Evolutionary conservation across 441 rosid genomes (phyloP).

Genomic region (Corymbia calophylla): DNA sequence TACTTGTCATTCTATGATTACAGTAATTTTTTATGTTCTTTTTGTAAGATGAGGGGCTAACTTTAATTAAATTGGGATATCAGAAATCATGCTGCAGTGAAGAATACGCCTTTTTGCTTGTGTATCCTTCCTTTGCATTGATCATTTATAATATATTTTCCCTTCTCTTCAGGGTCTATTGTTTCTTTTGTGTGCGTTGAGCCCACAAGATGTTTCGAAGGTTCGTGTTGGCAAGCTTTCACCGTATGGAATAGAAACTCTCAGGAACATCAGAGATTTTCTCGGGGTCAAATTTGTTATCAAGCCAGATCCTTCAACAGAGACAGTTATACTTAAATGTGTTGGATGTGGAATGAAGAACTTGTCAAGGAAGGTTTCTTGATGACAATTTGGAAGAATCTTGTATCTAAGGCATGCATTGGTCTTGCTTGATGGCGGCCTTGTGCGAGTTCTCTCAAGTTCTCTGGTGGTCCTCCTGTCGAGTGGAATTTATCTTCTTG

Average conservation of each 20-base stretch:
- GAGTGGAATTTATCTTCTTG: background rate
- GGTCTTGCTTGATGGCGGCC: background rate
- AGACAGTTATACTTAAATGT: slow-evolving; percentile 68
- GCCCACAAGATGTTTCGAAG: slow-evolving; percentile 74
- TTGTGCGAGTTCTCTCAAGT: background rate
- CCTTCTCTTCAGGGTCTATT: slow-evolving; percentile 51
- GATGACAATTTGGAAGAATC: background rate
- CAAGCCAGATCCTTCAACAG: slow-evolving; percentile 59
- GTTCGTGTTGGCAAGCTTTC: slow-evolving; percentile 79
- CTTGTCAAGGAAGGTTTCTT: slow-evolving; percentile 65
- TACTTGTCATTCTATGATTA: background rate
- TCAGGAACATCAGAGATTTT: slow-evolving; percentile 62
- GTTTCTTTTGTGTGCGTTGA: slow-evolving; percentile 69
- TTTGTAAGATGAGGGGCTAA: background rate
- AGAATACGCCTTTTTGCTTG: background rate
- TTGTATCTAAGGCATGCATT: background rate
- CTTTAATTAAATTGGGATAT: background rate
- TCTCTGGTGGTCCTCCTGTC: background rate
- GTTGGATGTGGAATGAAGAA: slow-evolving; percentile 69
- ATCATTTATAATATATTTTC: background rate
- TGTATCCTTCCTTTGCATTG: background rate
- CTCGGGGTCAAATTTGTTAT: slow-evolving; percentile 54
- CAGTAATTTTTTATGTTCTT: background rate
- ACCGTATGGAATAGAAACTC: slow-evolving; percentile 67
- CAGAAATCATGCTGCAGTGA: background rate